Evolutionary conservation across 1,139 yeast genomes (phyloP), one percentile per base, ranked within the genome.

Genomic region (Scheffersomyces segobiensis): DNA sequence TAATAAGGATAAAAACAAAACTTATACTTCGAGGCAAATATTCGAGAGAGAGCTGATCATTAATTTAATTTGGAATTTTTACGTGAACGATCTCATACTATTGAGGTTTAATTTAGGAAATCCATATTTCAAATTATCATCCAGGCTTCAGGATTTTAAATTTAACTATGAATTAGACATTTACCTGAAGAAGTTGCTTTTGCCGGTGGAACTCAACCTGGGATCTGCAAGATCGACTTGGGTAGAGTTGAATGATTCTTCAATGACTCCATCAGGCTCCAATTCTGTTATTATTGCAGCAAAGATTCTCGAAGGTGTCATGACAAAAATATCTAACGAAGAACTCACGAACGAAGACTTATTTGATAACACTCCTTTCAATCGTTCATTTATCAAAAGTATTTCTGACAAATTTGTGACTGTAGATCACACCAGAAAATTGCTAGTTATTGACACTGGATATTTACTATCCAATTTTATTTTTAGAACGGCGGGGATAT

Each of bases 11-110:
- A 50, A 42, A 26, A 26, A 18, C 24, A 21, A 19, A 46, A 46
- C 42, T 8, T 39, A 24, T 5, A 57, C 60, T n/a, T 53, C 71
- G 46, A 69, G 77, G 55, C 83, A 78, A 61, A 60, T 66, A 24
- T 72, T 68, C 55, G 79, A 73, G 60, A 69, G 75, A 26, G 85
- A 82, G 59, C 62, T 74, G 52, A 60, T 71, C 26, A 60, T 80
- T 14, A 71, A 84, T 56, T 62, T 76, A 5, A 64, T 81, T 12
- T 83, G 86, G 86, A 74, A 72, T 22, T 74, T 75, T 49, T 81
- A 78, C 75, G 70, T 74, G 52, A 63, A 72, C 26, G 54, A 59
- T 55, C 67, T 73, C 22, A 71, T 75, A 3, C 67, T 72, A 46
- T 63, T 76, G 32, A 70, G 84, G 56, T 65, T 76, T 46, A 71